Percentiles rank a stretch among this genome's conserved stretches.
Conservation (phyloP, 805 yeast species). For the Brettanomyces bruxellensis region DNA sequence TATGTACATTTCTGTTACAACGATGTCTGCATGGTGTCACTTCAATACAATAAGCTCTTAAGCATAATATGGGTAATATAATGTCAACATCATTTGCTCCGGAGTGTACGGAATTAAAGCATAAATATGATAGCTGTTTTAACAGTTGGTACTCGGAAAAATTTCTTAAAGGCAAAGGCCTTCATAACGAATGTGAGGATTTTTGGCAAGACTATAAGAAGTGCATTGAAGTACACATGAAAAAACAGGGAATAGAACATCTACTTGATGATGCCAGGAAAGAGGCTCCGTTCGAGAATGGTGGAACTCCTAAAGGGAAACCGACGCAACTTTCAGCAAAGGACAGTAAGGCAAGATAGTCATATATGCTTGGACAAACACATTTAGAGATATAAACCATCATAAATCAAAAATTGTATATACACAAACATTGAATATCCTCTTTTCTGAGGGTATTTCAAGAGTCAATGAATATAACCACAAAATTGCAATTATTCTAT, state of each 20-base stretch:
- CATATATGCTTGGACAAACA: too few relatives aligned
- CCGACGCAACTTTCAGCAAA: not conserved
- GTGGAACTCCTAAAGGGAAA: conserved; percentile 33
- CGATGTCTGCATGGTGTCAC: too few relatives aligned
- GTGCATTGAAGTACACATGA: conserved; percentile 70
- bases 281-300: conserved; percentile 80
- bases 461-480: too few relatives aligned
- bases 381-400: too few relatives aligned
- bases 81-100: conserved; percentile 93
- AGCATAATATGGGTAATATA: conserved; percentile 47
- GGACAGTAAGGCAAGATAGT: not conserved
- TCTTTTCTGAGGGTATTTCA: too few relatives aligned
- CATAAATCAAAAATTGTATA: too few relatives aligned
- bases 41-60: not conserved
- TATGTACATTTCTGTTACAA: too few relatives aligned
- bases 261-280: conserved; percentile 83
- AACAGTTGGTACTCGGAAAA: conserved; percentile 92
- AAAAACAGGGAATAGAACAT: conserved; percentile 68
- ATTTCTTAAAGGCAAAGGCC: conserved; percentile 52
- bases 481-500: not conserved
- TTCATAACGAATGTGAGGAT: conserved; percentile 81
- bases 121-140: conserved; percentile 86
- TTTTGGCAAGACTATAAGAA: conserved; percentile 82
- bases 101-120: conserved; percentile 84
- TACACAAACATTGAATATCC: too few relatives aligned